Evolutionary conservation across 768 basidiomycete genomes (phyloP).

Genomic region (Tulasnella sp.): DNA sequence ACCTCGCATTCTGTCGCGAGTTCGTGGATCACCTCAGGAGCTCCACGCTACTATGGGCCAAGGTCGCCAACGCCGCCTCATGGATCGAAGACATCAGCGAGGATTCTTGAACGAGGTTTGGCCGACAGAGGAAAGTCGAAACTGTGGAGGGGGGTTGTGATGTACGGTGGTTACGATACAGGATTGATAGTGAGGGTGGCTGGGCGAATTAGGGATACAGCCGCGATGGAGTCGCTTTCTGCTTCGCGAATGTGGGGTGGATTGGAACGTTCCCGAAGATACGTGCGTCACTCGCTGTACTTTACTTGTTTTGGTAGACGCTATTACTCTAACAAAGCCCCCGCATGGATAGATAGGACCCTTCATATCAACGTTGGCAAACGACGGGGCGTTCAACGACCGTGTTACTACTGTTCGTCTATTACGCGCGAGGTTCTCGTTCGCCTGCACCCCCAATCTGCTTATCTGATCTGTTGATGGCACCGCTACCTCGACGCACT

Average conservation of each 20-base stretch:
- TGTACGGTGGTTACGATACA: not conserved
- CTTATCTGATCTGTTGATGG: constrained; percentile 12
- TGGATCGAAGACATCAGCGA: constrained; percentile 23
- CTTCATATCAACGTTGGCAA: not conserved
- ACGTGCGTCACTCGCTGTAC: not conserved
- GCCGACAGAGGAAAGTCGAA: constrained; percentile 4
- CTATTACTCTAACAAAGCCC: not conserved
- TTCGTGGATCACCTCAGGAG: constrained; percentile 32
- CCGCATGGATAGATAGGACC: not conserved
- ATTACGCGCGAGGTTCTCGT: not conserved
- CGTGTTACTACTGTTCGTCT: not conserved
- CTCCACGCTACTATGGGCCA: constrained; percentile 28
- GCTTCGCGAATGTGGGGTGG: not conserved
- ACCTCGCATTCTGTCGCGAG: constrained; percentile 26
- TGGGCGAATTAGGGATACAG: constrained; percentile 4
- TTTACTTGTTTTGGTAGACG: not conserved
- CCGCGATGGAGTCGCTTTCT: not conserved
- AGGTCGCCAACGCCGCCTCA: constrained; percentile 30
- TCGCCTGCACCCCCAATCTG: constrained; percentile 13
- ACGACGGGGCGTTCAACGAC: constrained; percentile 12
- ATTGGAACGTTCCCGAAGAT: constrained; percentile 13
- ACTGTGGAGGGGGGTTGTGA: not conserved
- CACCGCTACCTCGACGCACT: constrained; percentile 1
- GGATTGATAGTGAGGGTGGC: not conserved
- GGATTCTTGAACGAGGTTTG: not conserved